Conservation (phyloP, 2,329 filamentous ascomycete species). For the Fusarium continuum region DNA sequence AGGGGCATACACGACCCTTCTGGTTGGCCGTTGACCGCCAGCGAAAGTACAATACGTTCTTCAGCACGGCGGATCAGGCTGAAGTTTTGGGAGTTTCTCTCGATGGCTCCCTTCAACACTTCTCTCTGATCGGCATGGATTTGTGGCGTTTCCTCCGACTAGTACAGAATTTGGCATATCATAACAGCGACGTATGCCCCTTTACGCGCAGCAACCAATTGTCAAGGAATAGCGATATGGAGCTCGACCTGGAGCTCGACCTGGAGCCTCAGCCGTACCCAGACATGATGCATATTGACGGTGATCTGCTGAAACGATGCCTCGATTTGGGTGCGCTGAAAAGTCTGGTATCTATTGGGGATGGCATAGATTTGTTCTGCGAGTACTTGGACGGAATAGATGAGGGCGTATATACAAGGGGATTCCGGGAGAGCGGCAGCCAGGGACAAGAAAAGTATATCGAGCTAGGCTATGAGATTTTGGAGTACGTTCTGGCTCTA, state of each 20-base stretch:
- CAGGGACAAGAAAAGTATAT: constrained; percentile 51
- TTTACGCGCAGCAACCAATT: constrained; percentile 47
- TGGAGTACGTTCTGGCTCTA: constrained; percentile 63
- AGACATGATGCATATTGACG: constrained; percentile 71
- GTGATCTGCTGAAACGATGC: constrained; percentile 69
- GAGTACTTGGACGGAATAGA: constrained; percentile 62
- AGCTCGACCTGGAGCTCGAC: constrained; percentile 34
- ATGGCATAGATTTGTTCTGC: constrained; percentile 53
- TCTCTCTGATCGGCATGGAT: constrained; percentile 69
- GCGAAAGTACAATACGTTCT: constrained; percentile 55
- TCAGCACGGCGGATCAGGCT: constrained; percentile 54
- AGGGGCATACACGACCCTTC: constrained; percentile 60
- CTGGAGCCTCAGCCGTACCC: constrained; percentile 50
- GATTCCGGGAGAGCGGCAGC: constrained; percentile 42
- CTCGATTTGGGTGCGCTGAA: constrained; percentile 58
- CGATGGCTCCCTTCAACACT: constrained; percentile 74
- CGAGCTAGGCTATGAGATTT: constrained; percentile 61
- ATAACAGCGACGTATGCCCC: constrained; percentile 59
- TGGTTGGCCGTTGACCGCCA: constrained; percentile 55
- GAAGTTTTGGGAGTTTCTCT: constrained; percentile 72
- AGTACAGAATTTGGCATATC: constrained; percentile 73
- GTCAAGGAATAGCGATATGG: background rate
- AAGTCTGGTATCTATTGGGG: constrained; percentile 49
- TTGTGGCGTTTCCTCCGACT: constrained; percentile 77
- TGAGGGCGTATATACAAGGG: constrained; percentile 52